These are phyloP conservation scores for Cadophora malorum DNA, from an alignment of 2,329 filamentous ascomycete genomes.

Conservation along the genomic window DNA sequence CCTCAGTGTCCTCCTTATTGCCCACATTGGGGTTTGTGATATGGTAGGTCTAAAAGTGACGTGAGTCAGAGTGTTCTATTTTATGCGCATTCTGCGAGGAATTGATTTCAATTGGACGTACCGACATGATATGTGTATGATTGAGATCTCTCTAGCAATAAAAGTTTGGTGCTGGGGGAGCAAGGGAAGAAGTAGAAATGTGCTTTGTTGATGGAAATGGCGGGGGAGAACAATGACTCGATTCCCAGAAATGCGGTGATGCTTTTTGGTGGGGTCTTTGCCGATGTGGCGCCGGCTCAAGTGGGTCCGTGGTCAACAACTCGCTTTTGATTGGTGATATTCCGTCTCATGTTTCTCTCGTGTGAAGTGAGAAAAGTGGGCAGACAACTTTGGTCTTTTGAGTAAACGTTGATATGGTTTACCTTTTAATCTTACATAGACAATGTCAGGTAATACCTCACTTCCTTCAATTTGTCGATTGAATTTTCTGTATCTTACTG, in stretches of 20 bases:
- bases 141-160: not conserved
- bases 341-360: not conserved
- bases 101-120: slow-evolving; percentile 5
- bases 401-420: no score
- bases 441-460: no score
- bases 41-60: slow-evolving; percentile 63
- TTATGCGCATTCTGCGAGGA: not conserved
- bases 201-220: slow-evolving; percentile 19
- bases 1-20: slow-evolving; percentile 75
- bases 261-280: slow-evolving; percentile 12
- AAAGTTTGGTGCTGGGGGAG: not conserved
- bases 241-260: slow-evolving; percentile 2
- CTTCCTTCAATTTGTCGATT: no score
- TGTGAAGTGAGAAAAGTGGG: no score
- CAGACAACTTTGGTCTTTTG: no score
- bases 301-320: not conserved
- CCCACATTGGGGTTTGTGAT: slow-evolving; percentile 82
- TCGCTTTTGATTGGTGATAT: not conserved
- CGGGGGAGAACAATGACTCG: slow-evolving; percentile 15
- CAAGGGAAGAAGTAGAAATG: not conserved
- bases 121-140: slow-evolving; percentile 12
- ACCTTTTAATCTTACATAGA: no score
- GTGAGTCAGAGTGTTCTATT: slow-evolving; percentile 29
- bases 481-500: no score
- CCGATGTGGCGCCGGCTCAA: slow-evolving; percentile 3